These are phyloP conservation scores for Malassezia brasiliensis DNA, from an alignment of 1,284 basidiomycete species.

Conservation along the genomic window DNA sequence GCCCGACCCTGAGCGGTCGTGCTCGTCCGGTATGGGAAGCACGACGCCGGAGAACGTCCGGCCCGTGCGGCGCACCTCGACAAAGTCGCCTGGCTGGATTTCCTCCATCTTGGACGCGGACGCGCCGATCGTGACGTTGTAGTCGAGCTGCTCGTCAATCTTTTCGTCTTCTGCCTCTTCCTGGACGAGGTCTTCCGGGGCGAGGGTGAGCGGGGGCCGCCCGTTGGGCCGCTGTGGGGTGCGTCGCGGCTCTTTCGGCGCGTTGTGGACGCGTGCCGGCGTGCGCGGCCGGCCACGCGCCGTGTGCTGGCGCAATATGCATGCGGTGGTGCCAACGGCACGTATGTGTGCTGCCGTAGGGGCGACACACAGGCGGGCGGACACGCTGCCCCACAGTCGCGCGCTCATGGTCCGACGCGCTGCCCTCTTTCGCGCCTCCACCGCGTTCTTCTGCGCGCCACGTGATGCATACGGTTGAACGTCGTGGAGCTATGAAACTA, in stretches of 20 bases:
- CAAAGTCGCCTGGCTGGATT: constrained; percentile 15
- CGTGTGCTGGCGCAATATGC: no score
- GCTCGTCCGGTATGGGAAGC: constrained; percentile 14
- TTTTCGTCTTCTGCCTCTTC: neutral
- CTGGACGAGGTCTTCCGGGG: neutral
- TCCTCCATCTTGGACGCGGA: constrained; percentile 1
- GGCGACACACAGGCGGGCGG: no score
- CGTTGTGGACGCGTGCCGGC: no score
- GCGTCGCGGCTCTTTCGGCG: neutral
- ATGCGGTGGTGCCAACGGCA: no score
- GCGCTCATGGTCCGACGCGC: neutral
- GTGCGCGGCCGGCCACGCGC: no score
- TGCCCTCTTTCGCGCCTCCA: constrained; percentile 4
- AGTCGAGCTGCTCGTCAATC: neutral
- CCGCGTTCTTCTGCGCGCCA: neutral
- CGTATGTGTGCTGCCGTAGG: no score
- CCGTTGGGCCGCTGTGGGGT: neutral
- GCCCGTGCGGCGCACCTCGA: constrained; percentile 12
- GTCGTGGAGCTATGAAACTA: constrained; percentile 10
- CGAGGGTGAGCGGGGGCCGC: neutral
- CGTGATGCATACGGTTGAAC: constrained; percentile 18
- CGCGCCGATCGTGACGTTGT: neutral
- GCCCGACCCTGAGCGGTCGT: constrained; percentile 1
- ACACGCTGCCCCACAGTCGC: neutral
- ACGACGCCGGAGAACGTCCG: constrained; percentile 8